Evolutionary conservation across 169 alveolate species (phyloP).

Genomic region (Babesia bovis): DNA sequence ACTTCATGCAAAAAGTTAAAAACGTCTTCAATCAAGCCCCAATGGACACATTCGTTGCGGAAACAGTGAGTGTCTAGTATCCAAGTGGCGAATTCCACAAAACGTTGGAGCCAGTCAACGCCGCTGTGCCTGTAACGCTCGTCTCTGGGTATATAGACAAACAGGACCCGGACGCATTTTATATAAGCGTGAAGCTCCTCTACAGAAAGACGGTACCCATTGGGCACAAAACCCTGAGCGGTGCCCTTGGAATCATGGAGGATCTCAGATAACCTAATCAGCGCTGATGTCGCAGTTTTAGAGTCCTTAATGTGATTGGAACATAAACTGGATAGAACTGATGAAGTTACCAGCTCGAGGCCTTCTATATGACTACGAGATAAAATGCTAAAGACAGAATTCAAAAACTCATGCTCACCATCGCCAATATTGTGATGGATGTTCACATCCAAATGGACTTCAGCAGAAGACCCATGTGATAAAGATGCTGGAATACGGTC

Average conservation of each 20-base stretch:
- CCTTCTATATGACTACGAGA: conserved; percentile 45
- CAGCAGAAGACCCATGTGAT: background rate
- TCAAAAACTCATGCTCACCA: conserved; percentile 30
- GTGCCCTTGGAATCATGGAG: conserved; percentile 13
- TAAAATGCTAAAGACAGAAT: conserved; percentile 49
- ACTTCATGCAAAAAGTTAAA: conserved; percentile 45
- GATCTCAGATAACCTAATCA: conserved; percentile 21
- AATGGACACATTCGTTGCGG: conserved; percentile 28
- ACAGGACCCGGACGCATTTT: conserved; percentile 15
- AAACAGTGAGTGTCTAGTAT: conserved; percentile 30
- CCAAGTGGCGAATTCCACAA: conserved; percentile 36
- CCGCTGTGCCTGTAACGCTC: conserved; percentile 33
- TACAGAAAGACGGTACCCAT: conserved; percentile 5
- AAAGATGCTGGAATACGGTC: conserved; percentile 32
- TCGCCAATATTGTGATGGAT: conserved; percentile 14
- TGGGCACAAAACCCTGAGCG: conserved; percentile 7
- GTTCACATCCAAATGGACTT: conserved; percentile 8
- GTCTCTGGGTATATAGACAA: conserved; percentile 31
- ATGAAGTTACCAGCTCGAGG: conserved; percentile 34
- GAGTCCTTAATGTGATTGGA: conserved; percentile 36
- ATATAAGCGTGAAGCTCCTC: conserved; percentile 26
- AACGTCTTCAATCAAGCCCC: conserved; percentile 28
- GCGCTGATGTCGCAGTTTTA: conserved; percentile 24
- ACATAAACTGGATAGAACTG: conserved; percentile 34
- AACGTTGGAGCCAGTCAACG: conserved; percentile 38